Base-by-base conservation (phyloP, 2,329 filamentous ascomycete genomes). In the Xylaria multiplex region DNA sequence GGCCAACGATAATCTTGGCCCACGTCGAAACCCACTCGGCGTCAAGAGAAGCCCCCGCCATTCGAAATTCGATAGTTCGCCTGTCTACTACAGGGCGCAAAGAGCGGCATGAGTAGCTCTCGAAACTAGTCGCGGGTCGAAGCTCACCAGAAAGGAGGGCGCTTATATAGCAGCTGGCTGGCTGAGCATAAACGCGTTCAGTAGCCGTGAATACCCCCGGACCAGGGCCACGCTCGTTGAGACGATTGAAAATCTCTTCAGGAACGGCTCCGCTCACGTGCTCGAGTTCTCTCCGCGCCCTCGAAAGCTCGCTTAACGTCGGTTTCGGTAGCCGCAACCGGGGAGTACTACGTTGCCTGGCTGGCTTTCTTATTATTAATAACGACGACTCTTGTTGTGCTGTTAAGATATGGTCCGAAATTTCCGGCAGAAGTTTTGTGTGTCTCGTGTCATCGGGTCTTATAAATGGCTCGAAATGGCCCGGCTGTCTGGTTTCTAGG, bases 61-160 rank as follows among this genome's bases (percentile, higher is more conserved):
- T 32, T 2, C 73, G 64, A 16, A 73, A 71, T 35, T 76, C 73
- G 9, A 76, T 62, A 3, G 74, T 75, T 8, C 65, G 67, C 13
- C 19, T 16, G 14, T 3, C 9, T 5, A 1, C 1, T 1, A 1
- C 3, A 14, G 14, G 11, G 1, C 5, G 9, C 1, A 67, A 30
- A 1, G 22, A 9, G 0, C 13, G 2, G 32, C 64, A 66, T 3
- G 2, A 6, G 27, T 71, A 68, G 19, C 27, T 11, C 2, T 3
- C 0, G 24, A 71, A 66, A 19, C 40, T 67, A 8, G 65, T 45
- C 1, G 42, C 48, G 1, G 30, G 24, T 7, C 52, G n/a, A 2
- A 5, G 0, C 3, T 6, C 2, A 4, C 5, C 8, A 14, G 11
- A 35, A 0, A 64, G n/a, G 4, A 52, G 45, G 2, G 14, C 22